Evolutionary conservation across 192 early-diverging fungal genomes (phyloP).

Genomic region (Fimicolochytrium jonesii): DNA sequence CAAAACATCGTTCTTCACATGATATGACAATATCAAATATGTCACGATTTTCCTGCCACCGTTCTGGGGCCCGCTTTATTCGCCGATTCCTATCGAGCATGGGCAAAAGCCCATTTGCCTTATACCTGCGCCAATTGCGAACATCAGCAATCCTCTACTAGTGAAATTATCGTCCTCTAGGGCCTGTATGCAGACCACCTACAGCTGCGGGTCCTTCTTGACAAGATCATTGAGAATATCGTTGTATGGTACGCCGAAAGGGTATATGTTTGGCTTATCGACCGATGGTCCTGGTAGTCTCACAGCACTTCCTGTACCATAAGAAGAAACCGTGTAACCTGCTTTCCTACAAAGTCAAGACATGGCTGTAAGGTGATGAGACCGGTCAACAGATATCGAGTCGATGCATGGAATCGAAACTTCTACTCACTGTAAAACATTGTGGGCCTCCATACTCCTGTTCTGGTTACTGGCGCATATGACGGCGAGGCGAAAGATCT

Average conservation of each 20-base stretch:
- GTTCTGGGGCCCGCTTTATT: constrained; percentile 85
- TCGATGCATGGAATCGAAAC: neutral
- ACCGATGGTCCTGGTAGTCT: constrained; percentile 83
- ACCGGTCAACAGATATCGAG: neutral
- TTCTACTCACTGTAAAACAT: constrained; percentile 59
- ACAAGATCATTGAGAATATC: constrained; percentile 80
- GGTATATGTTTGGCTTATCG: constrained; percentile 85
- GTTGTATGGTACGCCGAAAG: constrained; percentile 90
- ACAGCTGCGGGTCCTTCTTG: constrained; percentile 63
- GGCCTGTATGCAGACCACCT: constrained; percentile 7
- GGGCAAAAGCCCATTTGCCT: constrained; percentile 75
- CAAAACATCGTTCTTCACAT: constrained; percentile 94
- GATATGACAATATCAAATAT: constrained; percentile 91
- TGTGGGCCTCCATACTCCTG: constrained; percentile 93
- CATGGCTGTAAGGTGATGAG: too few species aligned
- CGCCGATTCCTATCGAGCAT: constrained; percentile 96
- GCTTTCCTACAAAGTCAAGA: constrained; percentile 37
- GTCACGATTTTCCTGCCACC: constrained; percentile 71
- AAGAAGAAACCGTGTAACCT: constrained; percentile 82
- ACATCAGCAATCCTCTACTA: neutral
- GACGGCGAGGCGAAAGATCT: constrained; percentile 65
- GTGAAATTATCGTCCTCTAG: neutral
- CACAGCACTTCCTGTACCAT: constrained; percentile 86
- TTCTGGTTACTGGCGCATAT: constrained; percentile 98
- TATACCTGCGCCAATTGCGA: constrained; percentile 71